Evolutionary conservation across 2,329 filamentous ascomycete species (phyloP).

Genomic region (Mycosphaerella sp.): DNA sequence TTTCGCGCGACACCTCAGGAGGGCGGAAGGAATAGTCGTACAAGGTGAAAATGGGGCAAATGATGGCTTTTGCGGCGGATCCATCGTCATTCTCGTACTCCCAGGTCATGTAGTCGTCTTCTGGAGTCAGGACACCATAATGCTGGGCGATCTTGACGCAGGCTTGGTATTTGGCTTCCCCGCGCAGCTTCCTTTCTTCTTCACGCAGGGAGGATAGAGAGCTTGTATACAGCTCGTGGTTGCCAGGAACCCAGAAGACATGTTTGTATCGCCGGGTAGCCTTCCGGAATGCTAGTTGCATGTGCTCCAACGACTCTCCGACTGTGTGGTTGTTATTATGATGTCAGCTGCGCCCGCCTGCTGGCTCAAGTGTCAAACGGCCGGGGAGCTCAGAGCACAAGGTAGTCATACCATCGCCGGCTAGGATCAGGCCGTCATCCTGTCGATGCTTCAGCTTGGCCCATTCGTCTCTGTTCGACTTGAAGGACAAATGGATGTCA

Average conservation of each 20-base stretch:
- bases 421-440: conserved; percentile 43
- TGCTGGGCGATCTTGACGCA: conserved; percentile 50
- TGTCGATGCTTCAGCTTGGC: conserved; percentile 37
- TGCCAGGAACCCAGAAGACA: conserved; percentile 54
- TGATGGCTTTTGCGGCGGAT: conserved; percentile 44
- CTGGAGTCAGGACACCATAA: conserved; percentile 50
- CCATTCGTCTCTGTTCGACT: conserved; percentile 41
- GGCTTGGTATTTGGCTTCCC: conserved; percentile 50
- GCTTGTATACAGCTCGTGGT: conserved; percentile 54
- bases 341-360: too few species aligned
- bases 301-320: conserved; percentile 31
- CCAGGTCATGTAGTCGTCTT: conserved; percentile 52
- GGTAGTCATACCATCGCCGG: conserved; percentile 40
- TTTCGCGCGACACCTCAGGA: conserved; percentile 42
- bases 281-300: conserved; percentile 37
- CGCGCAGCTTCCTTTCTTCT: conserved; percentile 36
- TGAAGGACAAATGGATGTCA: conserved; percentile 45
- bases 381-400: background rate
- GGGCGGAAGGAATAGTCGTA: conserved; percentile 57
- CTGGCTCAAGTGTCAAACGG: background rate
- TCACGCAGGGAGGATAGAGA: conserved; percentile 34
- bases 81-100: conserved; percentile 37
- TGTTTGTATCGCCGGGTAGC: conserved; percentile 40
- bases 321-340: conserved; percentile 18
- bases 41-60: conserved; percentile 53